Conservation (phyloP, 208 protist genomes). For the Lotmaria passim region DNA sequence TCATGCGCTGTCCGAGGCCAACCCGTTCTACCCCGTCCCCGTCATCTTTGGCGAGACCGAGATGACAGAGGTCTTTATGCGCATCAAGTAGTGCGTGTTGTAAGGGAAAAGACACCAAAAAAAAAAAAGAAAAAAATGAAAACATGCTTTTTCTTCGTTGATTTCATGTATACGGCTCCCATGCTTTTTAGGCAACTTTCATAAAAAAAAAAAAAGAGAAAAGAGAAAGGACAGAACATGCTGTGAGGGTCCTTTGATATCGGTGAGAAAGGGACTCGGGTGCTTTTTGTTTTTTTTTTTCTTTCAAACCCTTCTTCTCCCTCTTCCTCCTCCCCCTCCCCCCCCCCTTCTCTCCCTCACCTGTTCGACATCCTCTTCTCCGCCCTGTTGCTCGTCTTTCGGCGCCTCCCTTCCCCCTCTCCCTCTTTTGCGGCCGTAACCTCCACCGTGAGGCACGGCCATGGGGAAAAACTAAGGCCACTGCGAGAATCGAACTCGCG, state of each 20-base stretch:
- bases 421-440: neutral
- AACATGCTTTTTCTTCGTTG: conserved; percentile 3
- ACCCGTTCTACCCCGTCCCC: conserved; percentile 70
- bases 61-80: conserved; percentile 40
- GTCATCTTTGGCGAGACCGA: conserved; percentile 60
- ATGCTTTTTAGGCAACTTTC: neutral
- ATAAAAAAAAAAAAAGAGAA: conserved; percentile 16
- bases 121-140: too few relatives aligned
- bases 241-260: too few relatives aligned
- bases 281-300: too few relatives aligned
- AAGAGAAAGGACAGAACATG: conserved; percentile 3
- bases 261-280: too few relatives aligned
- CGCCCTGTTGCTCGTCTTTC: too few relatives aligned
- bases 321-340: too few relatives aligned
- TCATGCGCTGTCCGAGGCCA: conserved; percentile 53
- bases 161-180: conserved; percentile 9
- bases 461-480: conserved; percentile 68
- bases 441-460: too few relatives aligned
- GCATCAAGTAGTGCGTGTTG: conserved; percentile 29
- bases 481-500: conserved; percentile 96
- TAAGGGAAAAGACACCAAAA: too few relatives aligned
- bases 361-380: too few relatives aligned
- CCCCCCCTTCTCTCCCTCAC: too few relatives aligned
- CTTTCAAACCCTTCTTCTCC: too few relatives aligned
- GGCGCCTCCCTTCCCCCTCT: neutral